Evolutionary conservation across 2,329 filamentous ascomycete species (phyloP), one percentile per base, ranked within the genome.

Genomic region (Colletotrichum filicis): DNA sequence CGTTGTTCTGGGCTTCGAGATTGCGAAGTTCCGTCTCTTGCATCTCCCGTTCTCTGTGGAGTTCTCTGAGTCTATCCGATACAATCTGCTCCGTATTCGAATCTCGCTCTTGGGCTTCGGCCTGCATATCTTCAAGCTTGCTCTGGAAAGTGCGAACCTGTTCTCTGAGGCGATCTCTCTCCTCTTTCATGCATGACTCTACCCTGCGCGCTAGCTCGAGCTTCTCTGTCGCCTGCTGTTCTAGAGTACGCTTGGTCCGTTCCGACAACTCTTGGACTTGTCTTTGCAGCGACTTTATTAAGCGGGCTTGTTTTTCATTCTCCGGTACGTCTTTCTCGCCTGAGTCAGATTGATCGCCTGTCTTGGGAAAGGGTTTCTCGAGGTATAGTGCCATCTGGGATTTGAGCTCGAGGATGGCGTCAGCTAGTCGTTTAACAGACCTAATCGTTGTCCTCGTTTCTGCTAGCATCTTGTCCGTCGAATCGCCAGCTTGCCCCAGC

Each of bases 1-100:
- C 22, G 24, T 24, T 32, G 30, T 60, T 58, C n/a, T 71, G 49
- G 6, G n/a, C 24, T n/a, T 73, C 46, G 7, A 69, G 49, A 1
- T 28, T 46, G 9, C 19, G 12, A n/a, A 71, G 30, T 35, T 73
- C 37, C 2, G 22, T 28, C 14, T 72, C 57, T 32, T 66, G 55
- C 28, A 26, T 26, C 19, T 12, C 30, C 11, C 59, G 66, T 32
- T 60, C n/a, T 14, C 28, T 32, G 52, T 49, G 12, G 14, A 30
- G 7, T 3, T 26, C 52, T 9, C 35, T n/a, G 19, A 28, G 22
- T n/a, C 16, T 35, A 32, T 12, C 24, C n/a, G 61, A 30, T n/a
- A 46, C 9, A 9, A n/a, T 60, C 53, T 12, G 46, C 58, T 22
- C 55, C 7, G 28, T 28, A 12, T 52, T 24, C 30, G 26, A n/a